Conservation (phyloP, 805 yeast species). For the Wickerhamiella azyma region DNA sequence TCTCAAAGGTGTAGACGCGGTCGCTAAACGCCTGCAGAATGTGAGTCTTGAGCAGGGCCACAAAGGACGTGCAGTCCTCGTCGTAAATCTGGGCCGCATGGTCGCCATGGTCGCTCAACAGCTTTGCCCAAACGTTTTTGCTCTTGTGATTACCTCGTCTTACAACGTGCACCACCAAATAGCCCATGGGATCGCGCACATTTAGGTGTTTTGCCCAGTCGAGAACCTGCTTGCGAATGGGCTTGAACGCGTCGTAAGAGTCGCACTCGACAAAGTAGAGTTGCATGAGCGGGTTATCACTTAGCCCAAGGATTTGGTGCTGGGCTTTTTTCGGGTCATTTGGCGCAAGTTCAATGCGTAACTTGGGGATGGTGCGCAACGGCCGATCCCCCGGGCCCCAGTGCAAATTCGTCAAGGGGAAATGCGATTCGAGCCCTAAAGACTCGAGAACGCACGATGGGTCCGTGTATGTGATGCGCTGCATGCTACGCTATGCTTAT, state of each 20-base stretch:
- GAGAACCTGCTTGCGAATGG: slow-evolving; percentile 63
- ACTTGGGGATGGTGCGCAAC: slow-evolving; percentile 46
- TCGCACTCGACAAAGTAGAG: slow-evolving; percentile 56
- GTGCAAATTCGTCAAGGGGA: slow-evolving; percentile 53
- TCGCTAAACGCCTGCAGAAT: slow-evolving; percentile 40
- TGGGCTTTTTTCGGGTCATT: slow-evolving; percentile 35
- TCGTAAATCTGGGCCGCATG: slow-evolving; percentile 16
- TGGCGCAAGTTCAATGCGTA: slow-evolving; percentile 42
- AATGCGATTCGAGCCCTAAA: slow-evolving; percentile 17
- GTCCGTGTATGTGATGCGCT: slow-evolving; percentile 3
- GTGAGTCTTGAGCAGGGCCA: slow-evolving; percentile 34
- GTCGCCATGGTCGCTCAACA: slow-evolving; percentile 23
- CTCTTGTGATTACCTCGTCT: slow-evolving; percentile 8
- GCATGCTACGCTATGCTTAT: neutral
- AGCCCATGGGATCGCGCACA: slow-evolving; percentile 37
- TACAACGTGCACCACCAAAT: slow-evolving; percentile 46
- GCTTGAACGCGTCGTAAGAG: slow-evolving; percentile 58
- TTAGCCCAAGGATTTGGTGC: slow-evolving; percentile 29
- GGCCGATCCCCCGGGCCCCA: slow-evolving; percentile 47
- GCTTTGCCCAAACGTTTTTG: slow-evolving; percentile 16
- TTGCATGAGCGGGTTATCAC: slow-evolving; percentile 43
- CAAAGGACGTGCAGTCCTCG: slow-evolving; percentile 19
- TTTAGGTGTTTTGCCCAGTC: slow-evolving; percentile 56
- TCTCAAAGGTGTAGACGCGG: slow-evolving; percentile 32
- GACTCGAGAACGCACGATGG: neutral